Evolutionary conservation across 176 grass and related monocot species (phyloP), one percentile per base, ranked within the genome.

Genomic region (Bromus sterilis): DNA sequence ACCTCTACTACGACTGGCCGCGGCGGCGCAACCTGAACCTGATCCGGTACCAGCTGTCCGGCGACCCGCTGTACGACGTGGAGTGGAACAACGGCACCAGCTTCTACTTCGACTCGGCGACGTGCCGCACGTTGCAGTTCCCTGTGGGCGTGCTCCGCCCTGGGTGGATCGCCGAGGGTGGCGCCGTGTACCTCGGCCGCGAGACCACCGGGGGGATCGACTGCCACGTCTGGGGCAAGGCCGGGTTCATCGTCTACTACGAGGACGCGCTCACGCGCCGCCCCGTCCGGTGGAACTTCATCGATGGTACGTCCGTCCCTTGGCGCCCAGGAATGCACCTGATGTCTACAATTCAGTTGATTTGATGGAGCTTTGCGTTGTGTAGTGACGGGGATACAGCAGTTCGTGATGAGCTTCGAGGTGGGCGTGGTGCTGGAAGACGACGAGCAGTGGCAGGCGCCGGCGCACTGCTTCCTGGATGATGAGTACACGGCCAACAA

Each of bases 61-160:
- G 39, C 9, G 80, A 89, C 11, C 89, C 78, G 24, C 77, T 91
- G 3, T 87, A 87, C 80, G 94, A 97, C 78, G 92, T 97, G 4
- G 94, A 97, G 81, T 94, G 94, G 94, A 41, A 78, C 85, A 97
- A 97, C 74, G 87, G 89, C 83, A 94, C 94, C 44, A 66, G 41
- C 62, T 97, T 94, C 91, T 83, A 90, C 78, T 94, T 90, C 81
- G 80, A 87, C 72, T 78, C 89, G 3, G 10, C 68, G 2, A 23
- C 67, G 6, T 97, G 95, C 92, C 90, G 87, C 85, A 79, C 93
- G 37, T 30, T 23, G 49, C 90, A 51, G 4, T 73, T 97, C 63
- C 74, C 80, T 11, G 92, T 97, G 34, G 90, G 95, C 23, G 60
- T 97, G 34, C 92, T 94, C n/a, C 88, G 62, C 20, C 92, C 92